Base-by-base conservation (phyloP, 2,329 filamentous ascomycete genomes). In the Aspergillus clavatus region DNA sequence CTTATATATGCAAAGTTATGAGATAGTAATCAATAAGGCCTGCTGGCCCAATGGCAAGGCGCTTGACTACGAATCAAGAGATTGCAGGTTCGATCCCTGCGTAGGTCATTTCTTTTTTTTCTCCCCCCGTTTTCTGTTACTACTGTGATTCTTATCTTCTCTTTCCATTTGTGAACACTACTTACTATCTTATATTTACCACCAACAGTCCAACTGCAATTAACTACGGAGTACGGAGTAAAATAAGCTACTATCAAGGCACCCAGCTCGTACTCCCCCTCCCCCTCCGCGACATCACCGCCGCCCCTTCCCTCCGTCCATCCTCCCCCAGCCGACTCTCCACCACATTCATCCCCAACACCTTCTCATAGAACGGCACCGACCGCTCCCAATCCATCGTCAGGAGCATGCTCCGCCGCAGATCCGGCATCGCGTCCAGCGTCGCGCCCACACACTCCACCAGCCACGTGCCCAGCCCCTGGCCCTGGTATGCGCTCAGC, bases 381-480 rank as follows among this genome's bases (percentile, higher is more conserved):
- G 48, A 49, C 24, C 39, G 46, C 43, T 51, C 48, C 31, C 31
- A 35, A 21, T 50, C 52, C 35, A 48, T 43, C 0, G 61, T 63
- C 22, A 61, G 33, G 23, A 86, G 68, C 63, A 84, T 70, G 11
- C 79, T 68, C 18, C 80, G 73, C 36, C 84, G 72, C 57, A 89
- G 69, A 50, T 77, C 65, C 1, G 80, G 76, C 75, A 84, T 80
- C 23, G 70, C 70, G 18, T 72, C 65, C 28, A 81, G 59, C 0
- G 77, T 63, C 54, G 85, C 80, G 51, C 79, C 74, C 46, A 84
- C 65, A 53, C 78, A 81, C 4, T 70, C 63, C 61, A 86, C 76
- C 59, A 87, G 66, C 81, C 82, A 87, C 35, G 70, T 76, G 3
- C 80, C 84, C 1, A 88, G 70, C 0, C 84, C 83, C 7, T 73